Evolutionary conservation across 345 rosid genomes (phyloP).

Genomic region (Aquilaria sinensis): DNA sequence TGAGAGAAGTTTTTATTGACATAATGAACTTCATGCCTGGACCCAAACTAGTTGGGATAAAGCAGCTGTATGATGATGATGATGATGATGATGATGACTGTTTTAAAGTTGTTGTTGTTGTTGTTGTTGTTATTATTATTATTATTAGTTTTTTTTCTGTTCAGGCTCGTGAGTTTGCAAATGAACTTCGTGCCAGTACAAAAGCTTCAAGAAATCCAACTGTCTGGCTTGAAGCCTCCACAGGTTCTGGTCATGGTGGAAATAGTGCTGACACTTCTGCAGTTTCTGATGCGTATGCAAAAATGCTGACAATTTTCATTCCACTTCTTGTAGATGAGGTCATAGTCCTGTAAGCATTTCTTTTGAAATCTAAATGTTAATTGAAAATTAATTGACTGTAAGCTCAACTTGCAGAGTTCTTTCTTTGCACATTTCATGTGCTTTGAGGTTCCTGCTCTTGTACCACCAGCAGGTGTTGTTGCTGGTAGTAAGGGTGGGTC

Average conservation of each 20-base stretch:
- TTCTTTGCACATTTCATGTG: conserved; percentile 99
- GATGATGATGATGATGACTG: neutral
- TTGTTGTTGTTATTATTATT: conserved; percentile 11
- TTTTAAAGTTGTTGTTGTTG: conserved; percentile 10
- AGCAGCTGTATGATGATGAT: no score
- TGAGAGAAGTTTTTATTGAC: no score
- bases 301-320: conserved; percentile 93
- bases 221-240: conserved; percentile 91
- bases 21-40: no score
- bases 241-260: conserved; percentile 73
- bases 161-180: conserved; percentile 98
- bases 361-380: conserved; percentile 7
- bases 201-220: conserved; percentile 93
- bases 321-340: conserved; percentile 99
- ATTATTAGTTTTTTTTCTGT: neutral
- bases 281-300: conserved; percentile 95
- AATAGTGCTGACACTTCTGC: conserved; percentile 72
- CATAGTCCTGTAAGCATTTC: conserved; percentile 14
- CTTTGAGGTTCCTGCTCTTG: conserved; percentile 97
- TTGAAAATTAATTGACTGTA: conserved; percentile 9
- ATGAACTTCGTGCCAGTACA: conserved; percentile 99
- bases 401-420: conserved; percentile 73
- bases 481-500: conserved; percentile 55
- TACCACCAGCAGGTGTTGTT: conserved; percentile 67
- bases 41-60: no score